phyloP scores from a whole-genome alignment of 352 stramenopile species.

The Phytophthora palmivora region DNA sequence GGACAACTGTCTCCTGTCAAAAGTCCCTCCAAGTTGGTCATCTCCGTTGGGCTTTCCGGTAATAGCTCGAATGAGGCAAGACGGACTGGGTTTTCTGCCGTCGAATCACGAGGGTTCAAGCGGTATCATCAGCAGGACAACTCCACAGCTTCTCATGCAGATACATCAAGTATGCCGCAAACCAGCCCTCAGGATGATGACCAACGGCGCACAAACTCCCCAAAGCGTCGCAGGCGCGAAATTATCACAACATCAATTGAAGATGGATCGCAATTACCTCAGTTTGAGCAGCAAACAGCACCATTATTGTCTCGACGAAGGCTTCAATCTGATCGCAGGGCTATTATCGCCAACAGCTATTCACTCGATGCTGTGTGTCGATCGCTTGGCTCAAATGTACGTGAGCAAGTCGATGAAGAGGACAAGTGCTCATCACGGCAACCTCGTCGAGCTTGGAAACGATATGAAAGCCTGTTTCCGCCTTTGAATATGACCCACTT shows the following conservation, averaged over 20 bases:
- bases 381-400: constrained; percentile 19
- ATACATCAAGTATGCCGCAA: not conserved
- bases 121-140: constrained; percentile 11
- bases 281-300: constrained; percentile 22
- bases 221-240: constrained; percentile 28
- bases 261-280: constrained; percentile 24
- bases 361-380: constrained; percentile 30
- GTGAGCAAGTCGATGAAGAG: constrained; percentile 3
- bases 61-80: not conserved
- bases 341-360: constrained; percentile 6
- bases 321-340: constrained; percentile 7
- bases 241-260: constrained; percentile 6
- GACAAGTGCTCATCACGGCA: constrained; percentile 9
- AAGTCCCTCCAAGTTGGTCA: constrained; percentile 27
- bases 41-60: constrained; percentile 13
- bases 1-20: constrained; percentile 5
- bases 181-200: constrained; percentile 4
- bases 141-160: constrained; percentile 1
- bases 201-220: not conserved
- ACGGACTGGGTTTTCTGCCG: constrained; percentile 11
- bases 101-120: constrained; percentile 22
- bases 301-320: not conserved
- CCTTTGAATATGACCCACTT: constrained; percentile 48
- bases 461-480: constrained; percentile 52
- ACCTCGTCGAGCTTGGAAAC: constrained; percentile 44